These are phyloP conservation scores for Backusella macrospora DNA, from an alignment of 192 early-diverging fungal species.

Conservation along the genomic window DNA sequence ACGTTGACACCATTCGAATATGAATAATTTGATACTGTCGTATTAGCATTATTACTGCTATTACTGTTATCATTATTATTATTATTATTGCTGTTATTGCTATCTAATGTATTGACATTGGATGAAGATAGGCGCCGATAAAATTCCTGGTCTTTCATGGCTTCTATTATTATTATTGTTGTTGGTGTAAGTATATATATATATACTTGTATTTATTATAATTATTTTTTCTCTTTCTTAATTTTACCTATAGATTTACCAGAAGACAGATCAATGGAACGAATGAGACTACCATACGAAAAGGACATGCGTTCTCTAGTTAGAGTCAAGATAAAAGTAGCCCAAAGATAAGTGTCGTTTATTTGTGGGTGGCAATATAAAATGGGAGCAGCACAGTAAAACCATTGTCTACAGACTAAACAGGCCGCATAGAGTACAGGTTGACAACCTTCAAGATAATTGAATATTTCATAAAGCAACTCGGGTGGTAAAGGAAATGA, in stretches of 20 bases:
- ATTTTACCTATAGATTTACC: slow-evolving; percentile 24
- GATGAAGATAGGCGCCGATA: slow-evolving; percentile 15
- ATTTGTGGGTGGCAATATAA: slow-evolving; percentile 45
- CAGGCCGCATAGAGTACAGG: slow-evolving; percentile 34
- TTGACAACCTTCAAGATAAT: slow-evolving; percentile 33
- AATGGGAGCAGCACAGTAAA: slow-evolving; percentile 41
- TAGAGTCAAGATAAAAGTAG: slow-evolving; percentile 47
- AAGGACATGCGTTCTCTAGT: slow-evolving; percentile 31
- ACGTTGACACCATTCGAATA: background rate
- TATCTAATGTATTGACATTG: background rate
- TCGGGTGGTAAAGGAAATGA: slow-evolving; percentile 45
- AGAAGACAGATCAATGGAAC: slow-evolving; percentile 47
- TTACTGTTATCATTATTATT: background rate
- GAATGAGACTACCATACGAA: slow-evolving; percentile 44
- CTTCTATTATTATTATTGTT: background rate
- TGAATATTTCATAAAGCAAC: slow-evolving; percentile 47
- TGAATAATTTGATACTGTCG: background rate
- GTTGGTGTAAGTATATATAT: background rate
- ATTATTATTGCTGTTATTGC: background rate
- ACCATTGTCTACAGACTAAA: slow-evolving; percentile 47
- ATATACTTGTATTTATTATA: background rate
- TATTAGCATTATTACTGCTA: background rate
- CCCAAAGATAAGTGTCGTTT: slow-evolving; percentile 50
- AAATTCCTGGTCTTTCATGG: slow-evolving; percentile 24
- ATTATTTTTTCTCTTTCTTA: too few relatives aligned